phyloP scores from a whole-genome alignment of 345 rosid species.

The Murraya koenigii region DNA sequence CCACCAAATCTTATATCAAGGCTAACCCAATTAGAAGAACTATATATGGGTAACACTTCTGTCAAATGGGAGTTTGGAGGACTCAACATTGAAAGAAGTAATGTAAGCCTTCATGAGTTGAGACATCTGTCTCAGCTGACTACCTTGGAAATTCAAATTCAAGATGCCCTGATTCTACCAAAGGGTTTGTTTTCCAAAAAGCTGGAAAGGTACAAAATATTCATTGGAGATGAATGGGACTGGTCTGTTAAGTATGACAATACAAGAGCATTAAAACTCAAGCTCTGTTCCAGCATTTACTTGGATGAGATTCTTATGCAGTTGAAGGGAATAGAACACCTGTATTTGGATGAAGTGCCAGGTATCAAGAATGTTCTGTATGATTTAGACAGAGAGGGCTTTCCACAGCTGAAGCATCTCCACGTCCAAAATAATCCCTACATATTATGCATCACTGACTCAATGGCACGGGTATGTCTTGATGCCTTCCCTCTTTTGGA shows the following conservation, averaged over 20 bases:
- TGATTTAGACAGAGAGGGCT: neutral
- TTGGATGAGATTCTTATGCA: neutral
- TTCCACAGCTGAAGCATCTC: neutral
- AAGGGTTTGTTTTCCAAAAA: neutral
- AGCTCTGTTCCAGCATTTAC: neutral
- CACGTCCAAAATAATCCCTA: neutral
- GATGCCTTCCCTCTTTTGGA: neutral
- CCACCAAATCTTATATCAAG: neutral
- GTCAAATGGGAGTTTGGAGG: constrained; percentile 18
- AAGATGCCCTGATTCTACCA: neutral
- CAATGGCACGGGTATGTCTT: neutral
- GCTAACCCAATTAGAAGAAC: constrained; percentile 25
- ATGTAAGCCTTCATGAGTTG: constrained; percentile 13
- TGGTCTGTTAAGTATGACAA: neutral
- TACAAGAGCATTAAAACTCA: constrained; percentile 17
- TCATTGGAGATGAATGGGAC: constrained; percentile 17
- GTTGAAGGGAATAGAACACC: neutral
- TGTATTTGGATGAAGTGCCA: neutral
- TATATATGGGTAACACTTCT: constrained; percentile 19
- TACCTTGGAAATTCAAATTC: constrained; percentile 5
- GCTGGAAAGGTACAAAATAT: neutral
- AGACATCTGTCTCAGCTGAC: constrained; percentile 16
- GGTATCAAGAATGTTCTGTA: neutral
- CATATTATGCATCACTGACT: neutral
- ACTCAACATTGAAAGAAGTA: neutral